A percentile compares a stretch with the other conserved stretches of the same genome.
Evolutionary conservation across 192 early-diverging fungal species (phyloP).

Genomic region (Coemansia sp.): DNA sequence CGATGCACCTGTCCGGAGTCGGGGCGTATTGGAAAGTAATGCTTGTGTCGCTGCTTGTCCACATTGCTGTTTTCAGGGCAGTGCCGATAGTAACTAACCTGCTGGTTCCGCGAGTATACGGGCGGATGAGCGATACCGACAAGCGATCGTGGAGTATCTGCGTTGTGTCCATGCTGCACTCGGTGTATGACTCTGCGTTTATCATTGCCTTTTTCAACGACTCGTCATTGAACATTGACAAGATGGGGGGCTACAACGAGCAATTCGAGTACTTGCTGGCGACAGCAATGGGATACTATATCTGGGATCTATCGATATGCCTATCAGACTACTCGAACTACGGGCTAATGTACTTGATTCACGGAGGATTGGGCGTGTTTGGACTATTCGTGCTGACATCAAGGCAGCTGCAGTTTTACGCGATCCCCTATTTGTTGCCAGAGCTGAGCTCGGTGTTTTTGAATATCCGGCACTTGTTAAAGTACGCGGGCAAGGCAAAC

Average conservation of each 20-base stretch:
- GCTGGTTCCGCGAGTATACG: slow-evolving; percentile 19
- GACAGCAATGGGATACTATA: slow-evolving; percentile 35
- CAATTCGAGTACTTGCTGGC: slow-evolving; percentile 34
- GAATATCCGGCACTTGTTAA: slow-evolving; percentile 38
- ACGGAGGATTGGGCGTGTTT: slow-evolving; percentile 33
- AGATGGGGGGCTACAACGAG: slow-evolving; percentile 32
- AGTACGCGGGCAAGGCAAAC: slow-evolving; percentile 8
- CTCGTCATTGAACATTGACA: slow-evolving; percentile 15
- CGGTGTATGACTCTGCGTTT: slow-evolving; percentile 25
- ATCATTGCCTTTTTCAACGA: slow-evolving; percentile 17
- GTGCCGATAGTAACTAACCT: slow-evolving; percentile 5
- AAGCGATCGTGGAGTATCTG: slow-evolving; percentile 24
- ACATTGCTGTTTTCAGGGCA: background rate
- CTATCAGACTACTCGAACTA: slow-evolving; percentile 23
- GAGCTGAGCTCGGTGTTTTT: slow-evolving; percentile 48
- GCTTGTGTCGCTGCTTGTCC: slow-evolving; percentile 10
- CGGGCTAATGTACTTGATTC: slow-evolving; percentile 40
- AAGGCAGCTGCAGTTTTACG: slow-evolving; percentile 45
- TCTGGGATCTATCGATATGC: slow-evolving; percentile 43
- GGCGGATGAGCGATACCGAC: slow-evolving; percentile 9
- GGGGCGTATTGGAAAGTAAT: slow-evolving; percentile 30
- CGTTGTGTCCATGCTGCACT: slow-evolving; percentile 10
- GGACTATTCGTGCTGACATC: slow-evolving; percentile 35
- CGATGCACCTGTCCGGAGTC: slow-evolving; percentile 28
- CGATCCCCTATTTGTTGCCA: slow-evolving; percentile 42